phyloP scores from a whole-genome alignment of 2,329 filamentous ascomycete genomes.

The Penicillium sp. region DNA sequence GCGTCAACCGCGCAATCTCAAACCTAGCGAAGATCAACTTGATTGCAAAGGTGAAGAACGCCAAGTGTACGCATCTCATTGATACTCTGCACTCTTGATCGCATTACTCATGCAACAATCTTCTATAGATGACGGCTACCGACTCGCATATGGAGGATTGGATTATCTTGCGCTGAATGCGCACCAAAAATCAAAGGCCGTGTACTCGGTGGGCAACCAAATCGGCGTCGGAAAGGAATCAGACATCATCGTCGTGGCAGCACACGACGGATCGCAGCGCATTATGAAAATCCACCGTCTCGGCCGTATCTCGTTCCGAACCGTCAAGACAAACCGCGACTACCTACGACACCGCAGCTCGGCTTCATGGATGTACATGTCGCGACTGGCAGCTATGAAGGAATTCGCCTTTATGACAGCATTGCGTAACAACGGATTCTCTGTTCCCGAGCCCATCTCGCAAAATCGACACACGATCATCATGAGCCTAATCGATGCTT shows the following conservation, averaged over 20 bases:
- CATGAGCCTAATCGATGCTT: slow-evolving; percentile 90
- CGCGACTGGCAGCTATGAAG: slow-evolving; percentile 83
- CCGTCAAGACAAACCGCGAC: slow-evolving; percentile 92
- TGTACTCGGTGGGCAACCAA: slow-evolving; percentile 91
- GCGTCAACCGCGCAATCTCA: slow-evolving; percentile 83
- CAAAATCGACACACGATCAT: slow-evolving; percentile 94
- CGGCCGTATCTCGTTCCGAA: slow-evolving; percentile 93
- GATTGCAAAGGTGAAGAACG: slow-evolving; percentile 89
- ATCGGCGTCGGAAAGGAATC: slow-evolving; percentile 97
- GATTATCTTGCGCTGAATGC: slow-evolving; percentile 96
- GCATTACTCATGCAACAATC: slow-evolving; percentile 5
- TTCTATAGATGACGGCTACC: slow-evolving; percentile 75
- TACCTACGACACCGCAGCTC: slow-evolving; percentile 79
- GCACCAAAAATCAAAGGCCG: slow-evolving; percentile 70
- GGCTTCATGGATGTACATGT: slow-evolving; percentile 98
- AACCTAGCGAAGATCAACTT: slow-evolving; percentile 86
- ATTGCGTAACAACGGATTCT: slow-evolving; percentile 76
- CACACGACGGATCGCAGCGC: slow-evolving; percentile 68
- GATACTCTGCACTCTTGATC: not conserved
- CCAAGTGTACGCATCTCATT: slow-evolving; percentile 58
- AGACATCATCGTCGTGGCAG: slow-evolving; percentile 91
- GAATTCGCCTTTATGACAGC: slow-evolving; percentile 94
- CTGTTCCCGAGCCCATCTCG: slow-evolving; percentile 79
- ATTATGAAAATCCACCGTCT: slow-evolving; percentile 95
- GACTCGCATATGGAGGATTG: slow-evolving; percentile 90